Evolutionary conservation across 2,329 filamentous ascomycete species (phyloP).

Genomic region (Acrocalymma vagum): DNA sequence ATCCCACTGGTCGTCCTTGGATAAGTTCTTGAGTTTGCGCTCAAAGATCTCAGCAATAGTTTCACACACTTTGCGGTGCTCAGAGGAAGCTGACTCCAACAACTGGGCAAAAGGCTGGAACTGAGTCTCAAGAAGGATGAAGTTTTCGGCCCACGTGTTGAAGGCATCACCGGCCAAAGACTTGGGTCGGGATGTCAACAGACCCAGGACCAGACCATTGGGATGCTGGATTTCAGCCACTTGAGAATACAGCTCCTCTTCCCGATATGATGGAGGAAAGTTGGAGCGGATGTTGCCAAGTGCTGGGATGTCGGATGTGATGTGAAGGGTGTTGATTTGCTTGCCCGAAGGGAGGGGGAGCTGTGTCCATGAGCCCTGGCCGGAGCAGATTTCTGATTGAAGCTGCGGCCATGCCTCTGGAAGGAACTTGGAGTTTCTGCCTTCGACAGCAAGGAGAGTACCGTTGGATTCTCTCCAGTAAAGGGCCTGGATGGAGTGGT

Average conservation of each 20-base stretch:
- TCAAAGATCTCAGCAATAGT: slow-evolving; percentile 37
- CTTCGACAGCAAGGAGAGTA: slow-evolving; percentile 33
- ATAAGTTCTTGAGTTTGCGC: slow-evolving; percentile 35
- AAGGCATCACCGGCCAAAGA: slow-evolving; percentile 32
- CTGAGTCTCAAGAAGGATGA: slow-evolving; percentile 37
- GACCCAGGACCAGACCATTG: slow-evolving; percentile 28
- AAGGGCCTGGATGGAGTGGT: slow-evolving; percentile 37
- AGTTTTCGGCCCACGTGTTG: slow-evolving; percentile 35
- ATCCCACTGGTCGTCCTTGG: slow-evolving; percentile 38
- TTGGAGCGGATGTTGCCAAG: slow-evolving; percentile 30
- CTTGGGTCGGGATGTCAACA: slow-evolving; percentile 32
- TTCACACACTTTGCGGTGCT: slow-evolving; percentile 26
- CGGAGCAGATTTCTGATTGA: slow-evolving; percentile 23
- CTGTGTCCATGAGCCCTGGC: slow-evolving; percentile 19
- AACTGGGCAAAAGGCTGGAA: slow-evolving; percentile 32
- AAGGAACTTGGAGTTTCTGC: slow-evolving; percentile 29
- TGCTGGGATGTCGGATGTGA: slow-evolving; percentile 22
- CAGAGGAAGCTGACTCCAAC: slow-evolving; percentile 19
- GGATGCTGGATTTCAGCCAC: slow-evolving; percentile 30
- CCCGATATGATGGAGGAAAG: slow-evolving; percentile 29
- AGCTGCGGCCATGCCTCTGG: slow-evolving; percentile 29
- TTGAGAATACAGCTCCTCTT: slow-evolving; percentile 26
- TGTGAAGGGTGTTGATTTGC: slow-evolving; percentile 29
- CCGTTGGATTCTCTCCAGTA: slow-evolving; percentile 35
- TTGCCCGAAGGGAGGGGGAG: slow-evolving; percentile 33